phyloP scores from a whole-genome alignment of 1,284 basidiomycete species.

The Athelia psychrophila region DNA sequence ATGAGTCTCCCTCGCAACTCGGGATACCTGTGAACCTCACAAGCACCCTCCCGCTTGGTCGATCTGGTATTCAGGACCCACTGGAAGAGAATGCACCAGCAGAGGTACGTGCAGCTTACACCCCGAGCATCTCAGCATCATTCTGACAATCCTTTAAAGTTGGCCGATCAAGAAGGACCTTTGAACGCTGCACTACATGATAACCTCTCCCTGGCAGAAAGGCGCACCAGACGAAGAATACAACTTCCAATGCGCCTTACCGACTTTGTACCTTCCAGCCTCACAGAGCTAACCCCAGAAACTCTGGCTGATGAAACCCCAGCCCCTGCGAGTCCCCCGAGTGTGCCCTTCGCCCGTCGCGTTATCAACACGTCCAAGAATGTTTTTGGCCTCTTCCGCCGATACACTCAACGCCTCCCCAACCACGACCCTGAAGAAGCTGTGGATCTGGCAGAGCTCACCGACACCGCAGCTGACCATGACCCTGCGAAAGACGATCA shows the following conservation, averaged over 20 bases:
- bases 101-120: too few relatives aligned
- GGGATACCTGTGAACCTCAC: too few relatives aligned
- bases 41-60: too few relatives aligned
- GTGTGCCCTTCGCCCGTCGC: conserved; percentile 24
- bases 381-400: conserved; percentile 22
- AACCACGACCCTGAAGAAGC: conserved; percentile 21
- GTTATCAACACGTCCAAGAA: conserved; percentile 21
- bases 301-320: background rate
- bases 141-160: too few relatives aligned
- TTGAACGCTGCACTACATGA: too few relatives aligned
- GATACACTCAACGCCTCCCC: conserved; percentile 23
- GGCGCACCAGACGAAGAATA: background rate
- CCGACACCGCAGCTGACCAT: background rate
- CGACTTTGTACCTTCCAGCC: conserved; percentile 3
- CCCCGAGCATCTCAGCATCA: too few relatives aligned
- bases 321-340: background rate
- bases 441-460: conserved; percentile 6
- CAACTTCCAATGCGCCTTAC: background rate
- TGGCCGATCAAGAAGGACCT: too few relatives aligned
- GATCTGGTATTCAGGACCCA: too few relatives aligned
- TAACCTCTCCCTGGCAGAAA: too few relatives aligned
- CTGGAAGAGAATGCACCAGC: too few relatives aligned
- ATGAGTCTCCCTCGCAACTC: too few relatives aligned
- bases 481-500: too few relatives aligned
- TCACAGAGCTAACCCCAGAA: background rate